Percentiles rank a stretch among this genome's conserved stretches.
These are phyloP conservation scores for Cynara cardunculus DNA, from an alignment of 129 eudicot species.

Conservation along the genomic window DNA sequence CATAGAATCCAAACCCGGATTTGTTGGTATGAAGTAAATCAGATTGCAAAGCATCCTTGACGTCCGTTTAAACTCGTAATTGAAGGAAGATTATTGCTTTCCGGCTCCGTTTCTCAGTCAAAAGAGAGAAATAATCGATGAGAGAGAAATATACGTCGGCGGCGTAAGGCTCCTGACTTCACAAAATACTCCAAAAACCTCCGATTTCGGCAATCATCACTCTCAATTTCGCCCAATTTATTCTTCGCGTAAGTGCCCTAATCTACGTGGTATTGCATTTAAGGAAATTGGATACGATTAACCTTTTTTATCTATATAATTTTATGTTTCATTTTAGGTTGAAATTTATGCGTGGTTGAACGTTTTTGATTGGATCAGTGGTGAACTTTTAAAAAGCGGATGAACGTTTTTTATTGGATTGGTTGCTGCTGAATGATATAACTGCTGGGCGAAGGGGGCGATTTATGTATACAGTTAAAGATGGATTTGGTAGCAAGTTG, in stretches of 20 bases:
- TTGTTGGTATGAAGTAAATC: constrained; percentile 28
- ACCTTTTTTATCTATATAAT: neutral
- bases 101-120: constrained; percentile 27
- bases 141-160: constrained; percentile 38
- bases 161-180: constrained; percentile 14
- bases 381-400: constrained; percentile 17
- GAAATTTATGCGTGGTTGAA: constrained; percentile 18
- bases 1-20: constrained; percentile 47
- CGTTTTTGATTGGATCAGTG: constrained; percentile 26
- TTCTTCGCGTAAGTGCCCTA: constrained; percentile 9
- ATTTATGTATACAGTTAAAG: constrained; percentile 23
- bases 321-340: neutral
- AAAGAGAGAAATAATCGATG: constrained; percentile 30
- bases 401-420: constrained; percentile 18
- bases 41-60: constrained; percentile 34
- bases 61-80: constrained; percentile 35
- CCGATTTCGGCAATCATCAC: constrained; percentile 16
- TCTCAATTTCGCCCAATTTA: constrained; percentile 8
- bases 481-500: constrained; percentile 83
- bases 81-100: constrained; percentile 24
- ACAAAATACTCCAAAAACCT: neutral
- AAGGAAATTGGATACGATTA: neutral
- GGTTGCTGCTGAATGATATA: constrained; percentile 27
- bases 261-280: constrained; percentile 10
- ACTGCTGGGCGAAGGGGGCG: neutral